Evolutionary conservation across 352 stramenopile genomes (phyloP).

Genomic region (Globisporangium spinosum): DNA sequence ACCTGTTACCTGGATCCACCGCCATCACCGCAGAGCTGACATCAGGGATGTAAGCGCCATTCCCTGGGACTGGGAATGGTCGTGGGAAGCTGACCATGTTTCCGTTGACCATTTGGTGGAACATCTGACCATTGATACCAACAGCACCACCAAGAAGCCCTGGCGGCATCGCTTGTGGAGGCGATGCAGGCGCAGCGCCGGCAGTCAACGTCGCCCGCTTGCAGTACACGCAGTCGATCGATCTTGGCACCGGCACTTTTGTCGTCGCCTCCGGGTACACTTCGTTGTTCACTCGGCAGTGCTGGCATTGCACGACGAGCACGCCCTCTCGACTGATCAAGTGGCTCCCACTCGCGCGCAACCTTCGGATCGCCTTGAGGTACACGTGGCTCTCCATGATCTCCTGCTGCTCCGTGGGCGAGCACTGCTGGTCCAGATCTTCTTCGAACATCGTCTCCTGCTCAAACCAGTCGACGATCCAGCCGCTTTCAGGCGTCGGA

Average conservation of each 20-base stretch:
- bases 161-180: constrained; percentile 16
- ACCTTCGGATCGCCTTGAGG: constrained; percentile 54
- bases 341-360: constrained; percentile 33
- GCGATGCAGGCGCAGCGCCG: constrained; percentile 28
- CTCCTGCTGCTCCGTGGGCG: constrained; percentile 62
- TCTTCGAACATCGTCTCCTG: constrained; percentile 91
- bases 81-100: not conserved
- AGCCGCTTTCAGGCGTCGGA: constrained; percentile 14
- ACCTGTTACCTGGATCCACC: not conserved
- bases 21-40: not conserved
- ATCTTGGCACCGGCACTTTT: constrained; percentile 48
- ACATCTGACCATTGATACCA: not conserved
- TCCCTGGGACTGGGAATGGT: not conserved
- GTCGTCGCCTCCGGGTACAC: constrained; percentile 60
- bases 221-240: constrained; percentile 72
- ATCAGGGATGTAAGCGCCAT: constrained; percentile 2
- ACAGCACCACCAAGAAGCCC: not conserved
- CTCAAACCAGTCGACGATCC: constrained; percentile 84
- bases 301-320: constrained; percentile 45
- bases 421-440: constrained; percentile 77
- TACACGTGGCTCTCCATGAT: constrained; percentile 70
- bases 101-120: not conserved
- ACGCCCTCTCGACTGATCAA: constrained; percentile 46
- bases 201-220: constrained; percentile 37
- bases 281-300: constrained; percentile 58